Base-by-base conservation (phyloP, 108 stramenopile species). In the Skeletonema marinoi region DNA sequence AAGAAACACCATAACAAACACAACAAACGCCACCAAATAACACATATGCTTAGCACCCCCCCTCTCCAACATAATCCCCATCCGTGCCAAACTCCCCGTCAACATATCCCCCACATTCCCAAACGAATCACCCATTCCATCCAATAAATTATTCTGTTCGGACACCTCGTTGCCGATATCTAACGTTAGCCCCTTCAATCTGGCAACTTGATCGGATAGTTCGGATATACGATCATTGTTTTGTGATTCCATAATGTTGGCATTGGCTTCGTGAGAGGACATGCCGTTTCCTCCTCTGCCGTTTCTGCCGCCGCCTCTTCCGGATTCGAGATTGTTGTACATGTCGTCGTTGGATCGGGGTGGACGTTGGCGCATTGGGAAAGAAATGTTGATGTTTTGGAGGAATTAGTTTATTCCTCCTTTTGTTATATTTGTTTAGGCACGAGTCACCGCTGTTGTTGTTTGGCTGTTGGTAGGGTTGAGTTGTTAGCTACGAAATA, bases 151-250 rank as follows among this genome's bases (percentile, higher is more conserved):
- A 67, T 96, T 96, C 84, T 96, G 95, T 65, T 93, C 90, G n/a
- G 86, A 72, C 3, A 96, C 93, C 78, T 96, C 95, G 74, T 90
- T 92, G 8, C 92, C 92, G 77, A 96, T 96, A 63, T 93, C 93
- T 64, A 93, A 87, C 6, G 95, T 93, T 63, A 96, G 74, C 33
- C 93, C 93, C 89, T 96, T 96, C 39, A 96, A 74, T 48, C 91
- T 67, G 0, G 93, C 89, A 35, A 96, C 95, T 71, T 92, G 91
- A 35, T 96, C 95, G 36, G 87, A 88, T 41, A 96, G 68, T 73
- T 93, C 91, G 9, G 84, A 71, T 19, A 96, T 92, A 4, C 90
- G 90, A 71, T 93, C 95, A 65, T 96, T 93, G 72, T 96, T 96
- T 81, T 93, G 92, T 54, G 83, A 84, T 85, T 96, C 95, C 80